Evolutionary conservation across 2,329 filamentous ascomycete genomes (phyloP).

Genomic region (Scopulariopsis brevicaulis): DNA sequence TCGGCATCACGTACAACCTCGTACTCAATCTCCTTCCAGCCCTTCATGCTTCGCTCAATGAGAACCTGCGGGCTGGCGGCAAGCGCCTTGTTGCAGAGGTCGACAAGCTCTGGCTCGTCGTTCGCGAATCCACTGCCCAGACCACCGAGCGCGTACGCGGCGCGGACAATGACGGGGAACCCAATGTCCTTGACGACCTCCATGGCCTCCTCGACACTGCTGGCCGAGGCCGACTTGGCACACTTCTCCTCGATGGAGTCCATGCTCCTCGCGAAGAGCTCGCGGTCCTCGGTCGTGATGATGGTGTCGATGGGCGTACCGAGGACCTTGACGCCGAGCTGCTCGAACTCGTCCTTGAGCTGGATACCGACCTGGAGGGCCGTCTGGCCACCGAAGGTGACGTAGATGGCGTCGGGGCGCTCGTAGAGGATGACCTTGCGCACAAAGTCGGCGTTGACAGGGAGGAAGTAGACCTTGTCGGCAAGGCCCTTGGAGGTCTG

Average conservation of each 20-base stretch:
- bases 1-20: conserved; percentile 92
- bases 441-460: conserved; percentile 93
- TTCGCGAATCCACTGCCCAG: conserved; percentile 93
- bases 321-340: conserved; percentile 82
- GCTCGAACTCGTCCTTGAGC: conserved; percentile 93
- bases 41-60: conserved; percentile 98
- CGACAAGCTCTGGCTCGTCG: conserved; percentile 68
- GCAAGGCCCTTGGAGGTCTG: conserved; percentile 96
- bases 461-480: conserved; percentile 97
- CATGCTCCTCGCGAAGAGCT: conserved; percentile 96
- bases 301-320: conserved; percentile 97
- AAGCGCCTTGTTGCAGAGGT: conserved; percentile 89
- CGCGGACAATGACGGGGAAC: conserved; percentile 93
- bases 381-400: conserved; percentile 95
- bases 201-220: conserved; percentile 78
- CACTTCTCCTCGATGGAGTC: conserved; percentile 97
- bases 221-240: conserved; percentile 91
- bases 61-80: conserved; percentile 91
- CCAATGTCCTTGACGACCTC: conserved; percentile 82
- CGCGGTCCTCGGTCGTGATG: conserved; percentile 95
- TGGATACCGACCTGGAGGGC: conserved; percentile 94
- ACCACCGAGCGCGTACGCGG: conserved; percentile 90
- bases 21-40: conserved; percentile 99
- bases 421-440: conserved; percentile 95
- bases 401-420: conserved; percentile 90